Evolutionary conservation across 306 rosid species (phyloP).

Genomic region (Vachellia collinsii): DNA sequence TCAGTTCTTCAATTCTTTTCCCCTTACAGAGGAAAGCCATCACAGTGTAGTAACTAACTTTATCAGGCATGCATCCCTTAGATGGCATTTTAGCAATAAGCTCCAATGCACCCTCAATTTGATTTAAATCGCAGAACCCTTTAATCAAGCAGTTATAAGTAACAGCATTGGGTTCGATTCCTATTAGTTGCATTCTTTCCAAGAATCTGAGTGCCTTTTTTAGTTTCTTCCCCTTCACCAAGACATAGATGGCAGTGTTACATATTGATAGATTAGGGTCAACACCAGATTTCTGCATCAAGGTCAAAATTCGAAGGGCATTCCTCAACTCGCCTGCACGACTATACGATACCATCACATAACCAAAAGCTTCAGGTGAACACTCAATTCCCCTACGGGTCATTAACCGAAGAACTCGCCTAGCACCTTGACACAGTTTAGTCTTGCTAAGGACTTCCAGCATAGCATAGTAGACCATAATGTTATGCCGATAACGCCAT

Average conservation of each 20-base stretch:
- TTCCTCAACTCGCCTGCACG: constrained; percentile 76
- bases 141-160: constrained; percentile 82
- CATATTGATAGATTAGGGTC: constrained; percentile 72
- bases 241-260: constrained; percentile 75
- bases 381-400: constrained; percentile 60
- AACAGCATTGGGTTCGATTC: constrained; percentile 66
- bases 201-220: constrained; percentile 70
- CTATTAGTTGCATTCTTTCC: constrained; percentile 66
- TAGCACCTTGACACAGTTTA: constrained; percentile 85
- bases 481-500: constrained; percentile 76
- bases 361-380: constrained; percentile 71
- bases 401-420: constrained; percentile 75
- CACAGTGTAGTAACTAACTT: constrained; percentile 82
- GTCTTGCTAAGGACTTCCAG: constrained; percentile 81
- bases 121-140: constrained; percentile 71
- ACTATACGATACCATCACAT: constrained; percentile 79
- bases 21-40: constrained; percentile 77
- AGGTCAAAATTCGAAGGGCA: constrained; percentile 68
- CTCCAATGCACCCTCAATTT: constrained; percentile 61
- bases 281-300: constrained; percentile 92
- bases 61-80: constrained; percentile 74
- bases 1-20: constrained; percentile 63
- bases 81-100: constrained; percentile 68
- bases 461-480: constrained; percentile 66
- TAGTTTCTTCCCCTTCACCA: constrained; percentile 65